Conservation (phyloP, 2,329 filamentous ascomycete species). For the Ampelomyces quisqualis region DNA sequence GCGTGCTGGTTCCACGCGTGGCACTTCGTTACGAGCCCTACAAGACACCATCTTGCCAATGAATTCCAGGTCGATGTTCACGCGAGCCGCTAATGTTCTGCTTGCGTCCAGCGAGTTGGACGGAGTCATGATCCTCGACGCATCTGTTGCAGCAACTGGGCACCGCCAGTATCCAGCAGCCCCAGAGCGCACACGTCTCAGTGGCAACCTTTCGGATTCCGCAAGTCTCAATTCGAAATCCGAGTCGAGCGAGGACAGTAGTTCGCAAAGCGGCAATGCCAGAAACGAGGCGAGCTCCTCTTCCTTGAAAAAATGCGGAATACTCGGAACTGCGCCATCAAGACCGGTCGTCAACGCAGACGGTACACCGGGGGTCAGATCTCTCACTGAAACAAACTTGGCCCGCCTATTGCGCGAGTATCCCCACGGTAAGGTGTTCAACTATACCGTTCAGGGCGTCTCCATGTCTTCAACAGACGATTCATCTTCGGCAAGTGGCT, state of each 20-base stretch:
- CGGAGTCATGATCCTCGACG: slow-evolving; percentile 39
- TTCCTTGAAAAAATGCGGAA: neutral
- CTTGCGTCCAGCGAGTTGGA: slow-evolving; percentile 34
- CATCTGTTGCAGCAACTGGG: slow-evolving; percentile 25
- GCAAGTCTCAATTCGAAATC: neutral
- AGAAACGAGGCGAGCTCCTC: neutral
- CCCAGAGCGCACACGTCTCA: neutral
- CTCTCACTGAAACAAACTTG: neutral
- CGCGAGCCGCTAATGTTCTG: slow-evolving; percentile 36
- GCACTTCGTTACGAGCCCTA: slow-evolving; percentile 15
- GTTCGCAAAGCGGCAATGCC: neutral
- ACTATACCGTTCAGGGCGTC: neutral
- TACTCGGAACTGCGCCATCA: slow-evolving; percentile 1
- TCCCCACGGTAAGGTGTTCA: slow-evolving; percentile 1
- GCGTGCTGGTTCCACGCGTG: neutral
- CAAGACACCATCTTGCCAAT: slow-evolving; percentile 33
- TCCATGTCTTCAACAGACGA: slow-evolving; percentile 4
- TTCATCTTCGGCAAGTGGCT: neutral
- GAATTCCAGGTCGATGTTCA: slow-evolving; percentile 36
- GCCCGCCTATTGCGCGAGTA: neutral
- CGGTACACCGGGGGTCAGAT: neutral
- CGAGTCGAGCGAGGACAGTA: slow-evolving; percentile 1
- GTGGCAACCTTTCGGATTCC: neutral
- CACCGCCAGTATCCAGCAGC: slow-evolving; percentile 1
- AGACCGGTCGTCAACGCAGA: neutral